Base-by-base conservation (phyloP, 805 yeast genomes). In the Zygotorulaspora sp. region DNA sequence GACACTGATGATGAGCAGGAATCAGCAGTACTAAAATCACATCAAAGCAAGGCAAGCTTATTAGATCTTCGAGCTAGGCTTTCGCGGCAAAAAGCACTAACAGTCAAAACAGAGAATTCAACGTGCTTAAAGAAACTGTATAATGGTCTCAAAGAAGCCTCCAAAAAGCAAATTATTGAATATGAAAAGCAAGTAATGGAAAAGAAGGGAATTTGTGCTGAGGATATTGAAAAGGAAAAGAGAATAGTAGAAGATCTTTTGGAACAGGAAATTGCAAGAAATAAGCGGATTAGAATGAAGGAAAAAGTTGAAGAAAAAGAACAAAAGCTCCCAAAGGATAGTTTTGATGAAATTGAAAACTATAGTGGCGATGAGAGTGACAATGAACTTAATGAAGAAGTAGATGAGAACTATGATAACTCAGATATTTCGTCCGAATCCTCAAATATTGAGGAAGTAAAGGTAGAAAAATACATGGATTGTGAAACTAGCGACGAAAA, bases 201-300 rank as follows among this genome's bases (percentile, higher is more conserved):
- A n/a, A 64, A 66, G 28, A 65, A 73, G 27, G 74, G 70, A 36
- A 55, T 63, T 35, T 73, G 68, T 29, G 38, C 71, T 52, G 62
- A 52, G 25, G 58, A 52, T 18, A 52, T 62, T 9, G 57, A 66
- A 46, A 60, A 75, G 63, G 63, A 60, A 35, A 67, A 65, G 39
- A 58, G 56, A 24, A 43, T 50, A 9, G 55, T 52, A 1, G 61
- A 55, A 22, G 47, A 52, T 28, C 51, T 61, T 44, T 59, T 77
- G 47, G 75, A 74, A 45, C 65, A 72, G 40, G 79, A 74, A 50
- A 67, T 74, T 44, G 70, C 69, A 40, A 65, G 79, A 46, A 73
- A 64, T 11, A 56, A 67, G 35, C 64, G 65, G 13, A 65, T 74
- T 20, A 65, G 76, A 30, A 65, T 63, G 45, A 58, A 62, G 39